Base-by-base conservation (phyloP, 106 monocot genomes). In the Iris macrosiphon region DNA sequence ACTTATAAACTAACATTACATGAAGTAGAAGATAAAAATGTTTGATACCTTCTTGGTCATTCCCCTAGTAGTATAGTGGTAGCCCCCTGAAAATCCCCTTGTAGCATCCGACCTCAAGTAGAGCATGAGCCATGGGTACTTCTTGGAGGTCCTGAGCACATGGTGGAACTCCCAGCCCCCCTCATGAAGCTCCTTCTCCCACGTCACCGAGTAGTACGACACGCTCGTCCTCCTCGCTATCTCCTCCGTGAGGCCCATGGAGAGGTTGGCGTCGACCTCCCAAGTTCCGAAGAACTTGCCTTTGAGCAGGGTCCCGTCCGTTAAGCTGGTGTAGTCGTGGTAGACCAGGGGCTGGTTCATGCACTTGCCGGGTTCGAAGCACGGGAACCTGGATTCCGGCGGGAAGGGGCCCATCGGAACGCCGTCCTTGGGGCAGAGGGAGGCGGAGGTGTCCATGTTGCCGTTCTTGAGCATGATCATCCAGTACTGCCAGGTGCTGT, bases 391-490 rank as follows among this genome's bases (percentile, higher is more conserved):
- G 3, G 73, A 32, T 16, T 73, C 52, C 10, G 58, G 77, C 1
- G 71, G 74, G 59, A 93, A 93, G 6, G 87, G 87, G 1, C 72
- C 80, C n/a, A 72, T 60, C 59, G 60, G 73, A 18, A 49, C 26
- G 51, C 93, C 93, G 25, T 93, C 64, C 20, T 67, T 41, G 0
- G 93, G 93, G 62, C 93, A 93, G 23, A 87, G 52, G 14, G 61
- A 61, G 4, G 87, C 61, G 2, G 57, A 60, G 21, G 87, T 87
- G 69, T 93, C 93, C 30, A 93, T 44, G 63, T 93, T 87, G 22
- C 93, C 93, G 26, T 83, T 93, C 69, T 93, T 93, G 42, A 93
- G 66, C 93, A 93, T 93, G 40, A 93, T 19, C 93, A 93, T 93
- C 92, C 92, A 92, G 57, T 77, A 92, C 26, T 92, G 79, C 93